These are phyloP conservation scores for Heritiera littoralis DNA, from an alignment of 345 rosid species.

Conservation along the genomic window DNA sequence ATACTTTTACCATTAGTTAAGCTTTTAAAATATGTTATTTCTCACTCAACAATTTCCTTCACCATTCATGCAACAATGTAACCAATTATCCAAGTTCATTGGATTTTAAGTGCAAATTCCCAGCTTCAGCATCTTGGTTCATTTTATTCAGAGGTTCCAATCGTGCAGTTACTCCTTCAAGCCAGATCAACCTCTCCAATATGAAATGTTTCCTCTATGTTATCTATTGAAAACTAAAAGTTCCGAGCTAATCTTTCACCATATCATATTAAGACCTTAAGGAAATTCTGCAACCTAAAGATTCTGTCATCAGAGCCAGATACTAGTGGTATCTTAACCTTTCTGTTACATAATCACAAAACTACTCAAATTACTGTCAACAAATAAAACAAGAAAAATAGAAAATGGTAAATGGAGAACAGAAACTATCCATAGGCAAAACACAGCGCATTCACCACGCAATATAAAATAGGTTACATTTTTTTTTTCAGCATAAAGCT, in stretches of 20 bases:
- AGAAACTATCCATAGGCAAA: too few relatives aligned
- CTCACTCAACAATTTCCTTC: too few relatives aligned
- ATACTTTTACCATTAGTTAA: background rate
- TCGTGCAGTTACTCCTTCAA: background rate
- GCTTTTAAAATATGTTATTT: background rate
- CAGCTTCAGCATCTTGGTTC: background rate
- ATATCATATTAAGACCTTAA: background rate
- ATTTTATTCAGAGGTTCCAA: background rate
- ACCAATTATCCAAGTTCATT: background rate
- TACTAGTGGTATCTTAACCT: background rate
- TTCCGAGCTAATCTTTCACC: background rate
- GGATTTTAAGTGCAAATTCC: background rate
- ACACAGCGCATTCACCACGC: too few relatives aligned
- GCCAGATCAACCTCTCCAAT: background rate
- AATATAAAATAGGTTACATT: too few relatives aligned
- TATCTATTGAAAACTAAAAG: background rate
- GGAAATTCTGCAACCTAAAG: background rate
- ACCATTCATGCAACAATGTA: background rate
- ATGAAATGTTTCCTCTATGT: background rate
- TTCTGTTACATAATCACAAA: too few relatives aligned
- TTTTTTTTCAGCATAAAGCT: too few relatives aligned
- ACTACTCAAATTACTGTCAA: too few relatives aligned
- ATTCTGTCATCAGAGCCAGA: background rate
- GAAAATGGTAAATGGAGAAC: too few relatives aligned
- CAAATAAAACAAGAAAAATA: too few relatives aligned